Conservation (phyloP, 148 eudicot species). For the Silene conica region DNA sequence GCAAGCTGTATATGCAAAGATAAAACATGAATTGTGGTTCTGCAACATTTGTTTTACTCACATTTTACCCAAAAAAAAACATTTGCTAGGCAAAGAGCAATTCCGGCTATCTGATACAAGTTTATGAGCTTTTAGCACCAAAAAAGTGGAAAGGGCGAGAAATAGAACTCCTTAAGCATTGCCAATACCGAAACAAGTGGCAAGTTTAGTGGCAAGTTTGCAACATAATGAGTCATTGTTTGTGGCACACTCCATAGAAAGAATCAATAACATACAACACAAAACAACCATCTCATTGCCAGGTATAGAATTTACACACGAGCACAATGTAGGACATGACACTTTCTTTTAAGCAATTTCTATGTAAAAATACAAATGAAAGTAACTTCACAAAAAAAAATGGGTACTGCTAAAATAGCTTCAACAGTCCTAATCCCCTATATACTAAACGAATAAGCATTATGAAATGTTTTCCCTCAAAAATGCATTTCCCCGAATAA, state of each 20-base stretch:
- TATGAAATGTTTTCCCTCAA: too few relatives aligned
- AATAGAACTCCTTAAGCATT: not conserved
- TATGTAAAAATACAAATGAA: too few relatives aligned
- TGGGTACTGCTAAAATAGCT: too few relatives aligned
- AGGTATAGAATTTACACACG: not conserved
- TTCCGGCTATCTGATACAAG: not conserved
- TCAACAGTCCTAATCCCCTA: too few relatives aligned
- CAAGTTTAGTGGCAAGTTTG: not conserved
- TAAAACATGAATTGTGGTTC: not conserved
- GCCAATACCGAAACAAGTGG: not conserved
- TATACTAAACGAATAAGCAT: too few relatives aligned
- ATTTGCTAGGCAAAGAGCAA: not conserved
- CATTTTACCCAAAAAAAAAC: too few relatives aligned
- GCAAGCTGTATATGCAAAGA: constrained; percentile 63
- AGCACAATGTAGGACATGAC: not conserved
- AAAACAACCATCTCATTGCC: not conserved
- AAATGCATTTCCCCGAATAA: too few relatives aligned
- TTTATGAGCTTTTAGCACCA: not conserved
- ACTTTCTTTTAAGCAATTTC: not conserved
- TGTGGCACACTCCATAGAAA: not conserved
- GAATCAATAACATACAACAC: not conserved
- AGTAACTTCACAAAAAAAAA: too few relatives aligned
- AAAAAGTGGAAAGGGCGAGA: not conserved
- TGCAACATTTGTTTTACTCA: not conserved
- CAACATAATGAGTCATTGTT: not conserved